These are phyloP conservation scores for Kalanchoe fedtschenkoi DNA, from an alignment of 164 flowering plant genomes.

Conservation along the genomic window DNA sequence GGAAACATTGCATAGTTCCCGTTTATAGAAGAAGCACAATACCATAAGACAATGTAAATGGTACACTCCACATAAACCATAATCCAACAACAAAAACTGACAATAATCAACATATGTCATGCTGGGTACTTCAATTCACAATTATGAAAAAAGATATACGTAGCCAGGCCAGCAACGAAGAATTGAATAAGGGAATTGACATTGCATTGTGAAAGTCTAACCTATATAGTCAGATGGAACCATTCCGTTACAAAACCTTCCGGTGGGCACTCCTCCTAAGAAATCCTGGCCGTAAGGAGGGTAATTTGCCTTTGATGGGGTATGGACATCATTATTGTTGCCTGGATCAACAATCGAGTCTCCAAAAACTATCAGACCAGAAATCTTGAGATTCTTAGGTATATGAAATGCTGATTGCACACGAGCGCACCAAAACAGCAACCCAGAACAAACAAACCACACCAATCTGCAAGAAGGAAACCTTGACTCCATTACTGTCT, in stretches of 20 bases:
- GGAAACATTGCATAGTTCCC: too few species aligned
- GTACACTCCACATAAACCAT: too few species aligned
- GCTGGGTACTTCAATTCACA: too few species aligned
- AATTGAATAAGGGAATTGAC: too few species aligned
- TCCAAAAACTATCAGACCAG: constrained; percentile 4
- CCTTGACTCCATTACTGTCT: constrained; percentile 1
- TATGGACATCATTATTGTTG: not conserved
- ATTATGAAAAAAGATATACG: too few species aligned
- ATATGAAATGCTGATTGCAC: not conserved
- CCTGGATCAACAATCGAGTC: constrained; percentile 9
- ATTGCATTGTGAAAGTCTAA: not conserved
- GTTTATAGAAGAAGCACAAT: too few species aligned
- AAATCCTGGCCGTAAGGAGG: constrained; percentile 6
- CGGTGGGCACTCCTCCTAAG: not conserved
- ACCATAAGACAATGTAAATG: too few species aligned
- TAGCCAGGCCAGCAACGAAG: too few species aligned
- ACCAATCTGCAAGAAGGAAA: not conserved
- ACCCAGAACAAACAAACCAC: not conserved
- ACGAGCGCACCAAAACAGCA: not conserved
- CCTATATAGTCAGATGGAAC: constrained; percentile 3
- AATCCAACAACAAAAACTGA: too few species aligned
- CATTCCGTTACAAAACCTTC: constrained; percentile 3
- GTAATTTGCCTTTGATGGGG: not conserved
- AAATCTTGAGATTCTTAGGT: not conserved
- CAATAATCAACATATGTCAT: too few species aligned